Percentiles rank a stretch among this genome's conserved stretches.
Evolutionary conservation across 768 basidiomycete genomes (phyloP).

Genomic region (Leucosporidium scottii): DNA sequence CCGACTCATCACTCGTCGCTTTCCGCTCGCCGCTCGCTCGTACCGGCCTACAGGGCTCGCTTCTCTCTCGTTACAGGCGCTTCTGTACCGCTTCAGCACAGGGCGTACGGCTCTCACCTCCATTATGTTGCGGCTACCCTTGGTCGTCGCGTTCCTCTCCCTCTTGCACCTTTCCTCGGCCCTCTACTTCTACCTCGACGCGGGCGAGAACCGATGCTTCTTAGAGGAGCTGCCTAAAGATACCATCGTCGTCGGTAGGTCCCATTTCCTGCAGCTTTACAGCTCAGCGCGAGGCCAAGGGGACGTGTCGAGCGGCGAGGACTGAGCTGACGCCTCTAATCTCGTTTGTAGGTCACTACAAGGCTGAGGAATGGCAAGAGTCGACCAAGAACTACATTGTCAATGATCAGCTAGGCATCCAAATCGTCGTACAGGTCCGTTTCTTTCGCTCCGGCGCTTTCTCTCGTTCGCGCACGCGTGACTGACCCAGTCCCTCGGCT

Average conservation of each 20-base stretch:
- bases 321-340: neutral
- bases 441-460: neutral
- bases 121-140: neutral
- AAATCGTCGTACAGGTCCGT: conserved; percentile 82
- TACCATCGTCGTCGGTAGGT: conserved; percentile 57
- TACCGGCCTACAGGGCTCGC: too few species aligned
- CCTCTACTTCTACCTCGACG: conserved; percentile 91
- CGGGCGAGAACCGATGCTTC: conserved; percentile 88
- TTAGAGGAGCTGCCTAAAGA: conserved; percentile 91
- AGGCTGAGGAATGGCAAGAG: conserved; percentile 85
- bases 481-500: neutral
- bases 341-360: conserved; percentile 66
- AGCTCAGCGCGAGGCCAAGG: neutral
- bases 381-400: conserved; percentile 57
- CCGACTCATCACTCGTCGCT: too few species aligned
- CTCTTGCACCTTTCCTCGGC: conserved; percentile 43
- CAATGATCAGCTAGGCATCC: conserved; percentile 73
- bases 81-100: too few species aligned
- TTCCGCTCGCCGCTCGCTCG: too few species aligned
- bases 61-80: too few species aligned
- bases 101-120: too few species aligned
- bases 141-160: neutral
- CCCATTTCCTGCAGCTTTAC: neutral
- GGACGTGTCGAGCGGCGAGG: neutral
- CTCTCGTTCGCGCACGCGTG: neutral